phyloP scores from a whole-genome alignment of 768 basidiomycete species.

The Rhodotorula sphaerocarpa region DNA sequence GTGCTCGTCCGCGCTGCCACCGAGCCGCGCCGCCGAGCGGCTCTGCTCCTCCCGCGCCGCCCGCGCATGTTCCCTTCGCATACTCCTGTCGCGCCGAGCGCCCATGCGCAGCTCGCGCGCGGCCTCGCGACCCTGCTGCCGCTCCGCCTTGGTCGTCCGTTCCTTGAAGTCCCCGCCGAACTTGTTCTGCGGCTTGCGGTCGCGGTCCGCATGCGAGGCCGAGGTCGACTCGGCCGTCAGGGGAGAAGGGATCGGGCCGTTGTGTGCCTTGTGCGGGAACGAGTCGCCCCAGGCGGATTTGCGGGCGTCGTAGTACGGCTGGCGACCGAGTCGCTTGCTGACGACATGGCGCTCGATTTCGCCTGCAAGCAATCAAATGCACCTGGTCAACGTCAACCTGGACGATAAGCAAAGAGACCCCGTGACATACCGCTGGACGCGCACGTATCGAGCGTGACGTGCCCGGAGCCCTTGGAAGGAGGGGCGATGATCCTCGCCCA shows the following conservation, averaged over 20 bases:
- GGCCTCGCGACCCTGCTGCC: conserved; percentile 19
- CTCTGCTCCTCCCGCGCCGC: neutral
- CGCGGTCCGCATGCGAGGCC: neutral
- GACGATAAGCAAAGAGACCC: no score
- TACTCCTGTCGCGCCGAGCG: conserved; percentile 3
- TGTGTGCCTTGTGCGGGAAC: conserved; percentile 79
- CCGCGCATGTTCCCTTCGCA: conserved; percentile 5
- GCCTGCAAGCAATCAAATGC: conserved; percentile 48
- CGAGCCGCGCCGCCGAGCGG: neutral
- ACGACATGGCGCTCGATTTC: conserved; percentile 85
- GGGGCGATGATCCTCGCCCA: conserved; percentile 90
- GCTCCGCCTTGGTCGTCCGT: conserved; percentile 26
- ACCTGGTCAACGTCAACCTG: no score
- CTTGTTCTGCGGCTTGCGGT: conserved; percentile 11
- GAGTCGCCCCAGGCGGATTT: conserved; percentile 91
- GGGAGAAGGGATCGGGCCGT: conserved; percentile 24
- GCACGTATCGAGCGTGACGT: conserved; percentile 84
- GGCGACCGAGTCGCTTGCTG: conserved; percentile 90
- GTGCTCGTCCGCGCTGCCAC: neutral
- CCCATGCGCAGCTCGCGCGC: conserved; percentile 13
- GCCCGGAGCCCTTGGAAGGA: conserved; percentile 84
- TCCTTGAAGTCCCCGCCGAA: conserved; percentile 20
- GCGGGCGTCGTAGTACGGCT: conserved; percentile 85
- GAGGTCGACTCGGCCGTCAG: conserved; percentile 1
- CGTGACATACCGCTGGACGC: conserved; percentile 59